phyloP scores from a whole-genome alignment of 768 basidiomycete genomes.

The Termitomyces sp. region DNA sequence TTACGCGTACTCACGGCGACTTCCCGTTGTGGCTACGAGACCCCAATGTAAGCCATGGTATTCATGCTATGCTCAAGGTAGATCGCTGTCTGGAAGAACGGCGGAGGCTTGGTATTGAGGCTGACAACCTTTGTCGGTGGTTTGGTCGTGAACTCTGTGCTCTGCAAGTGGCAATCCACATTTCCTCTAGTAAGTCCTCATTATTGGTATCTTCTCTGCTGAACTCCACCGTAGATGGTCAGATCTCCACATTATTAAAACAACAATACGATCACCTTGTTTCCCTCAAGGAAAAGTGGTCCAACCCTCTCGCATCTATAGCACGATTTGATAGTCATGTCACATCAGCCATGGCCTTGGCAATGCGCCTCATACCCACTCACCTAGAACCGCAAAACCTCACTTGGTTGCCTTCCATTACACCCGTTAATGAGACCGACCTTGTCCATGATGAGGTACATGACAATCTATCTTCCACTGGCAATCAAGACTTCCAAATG shows the following conservation, averaged over 20 bases:
- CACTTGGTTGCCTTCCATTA: not conserved
- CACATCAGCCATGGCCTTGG: not conserved
- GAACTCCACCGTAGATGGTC: constrained; percentile 1
- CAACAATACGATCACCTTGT: constrained; percentile 11
- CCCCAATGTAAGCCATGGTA: constrained; percentile 12
- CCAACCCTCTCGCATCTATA: constrained; percentile 9
- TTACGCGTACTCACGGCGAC: constrained; percentile 8
- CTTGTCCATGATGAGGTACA: not conserved
- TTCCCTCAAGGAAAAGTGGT: constrained; percentile 13
- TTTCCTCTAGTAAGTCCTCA: constrained; percentile 11
- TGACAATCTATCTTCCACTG: not conserved
- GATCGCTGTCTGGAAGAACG: constrained; percentile 15
- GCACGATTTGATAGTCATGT: constrained; percentile 5
- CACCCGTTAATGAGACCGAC: not conserved
- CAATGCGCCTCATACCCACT: not conserved
- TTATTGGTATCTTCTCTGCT: not conserved
- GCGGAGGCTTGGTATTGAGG: constrained; percentile 11
- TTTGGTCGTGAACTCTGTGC: constrained; percentile 22
- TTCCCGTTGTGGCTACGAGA: constrained; percentile 28
- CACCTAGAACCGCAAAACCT: not conserved
- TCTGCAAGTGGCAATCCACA: constrained; percentile 16
- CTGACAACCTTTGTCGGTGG: constrained; percentile 30
- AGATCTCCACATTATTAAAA: constrained; percentile 1
- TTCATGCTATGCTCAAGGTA: constrained; percentile 11
- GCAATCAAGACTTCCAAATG: not conserved